phyloP scores from a whole-genome alignment of 441 rosid species.

The Pelargonium cotyledonis region DNA sequence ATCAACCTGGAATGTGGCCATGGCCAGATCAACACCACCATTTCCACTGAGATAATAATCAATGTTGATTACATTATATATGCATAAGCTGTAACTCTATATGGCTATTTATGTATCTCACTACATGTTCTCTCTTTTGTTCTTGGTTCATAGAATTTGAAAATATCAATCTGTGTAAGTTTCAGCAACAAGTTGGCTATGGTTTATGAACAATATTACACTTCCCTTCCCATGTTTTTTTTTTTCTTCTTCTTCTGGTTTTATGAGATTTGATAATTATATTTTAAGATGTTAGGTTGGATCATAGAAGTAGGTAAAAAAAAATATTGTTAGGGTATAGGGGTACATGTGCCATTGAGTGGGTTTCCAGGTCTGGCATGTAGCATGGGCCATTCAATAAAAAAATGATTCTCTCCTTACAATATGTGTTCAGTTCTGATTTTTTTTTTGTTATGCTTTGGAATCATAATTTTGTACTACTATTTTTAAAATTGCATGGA shows the following conservation, averaged over 20 bases:
- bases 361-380: constrained; percentile 73
- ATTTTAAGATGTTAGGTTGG: constrained; percentile 19
- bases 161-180: too few relatives aligned
- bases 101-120: too few relatives aligned
- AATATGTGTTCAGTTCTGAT: neutral
- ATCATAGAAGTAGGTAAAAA: constrained; percentile 11
- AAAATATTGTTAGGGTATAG: constrained; percentile 18
- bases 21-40: constrained; percentile 74
- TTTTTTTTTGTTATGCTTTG: constrained; percentile 25
- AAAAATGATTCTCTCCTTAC: constrained; percentile 18
- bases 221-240: constrained; percentile 27
- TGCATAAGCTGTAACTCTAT: too few relatives aligned
- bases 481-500: constrained; percentile 22
- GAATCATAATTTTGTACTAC: constrained; percentile 21
- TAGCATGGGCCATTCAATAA: constrained; percentile 41
- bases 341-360: constrained; percentile 64
- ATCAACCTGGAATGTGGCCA: constrained; percentile 68
- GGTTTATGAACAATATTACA: constrained; percentile 24
- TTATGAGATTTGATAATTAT: constrained; percentile 17
- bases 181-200: constrained; percentile 15
- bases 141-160: neutral
- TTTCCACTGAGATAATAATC: constrained; percentile 38
- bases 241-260: neutral
- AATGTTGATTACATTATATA: too few relatives aligned
- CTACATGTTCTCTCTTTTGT: too few relatives aligned